Conservation (phyloP, 805 yeast species). For the Ogataea parapolymorpha region DNA sequence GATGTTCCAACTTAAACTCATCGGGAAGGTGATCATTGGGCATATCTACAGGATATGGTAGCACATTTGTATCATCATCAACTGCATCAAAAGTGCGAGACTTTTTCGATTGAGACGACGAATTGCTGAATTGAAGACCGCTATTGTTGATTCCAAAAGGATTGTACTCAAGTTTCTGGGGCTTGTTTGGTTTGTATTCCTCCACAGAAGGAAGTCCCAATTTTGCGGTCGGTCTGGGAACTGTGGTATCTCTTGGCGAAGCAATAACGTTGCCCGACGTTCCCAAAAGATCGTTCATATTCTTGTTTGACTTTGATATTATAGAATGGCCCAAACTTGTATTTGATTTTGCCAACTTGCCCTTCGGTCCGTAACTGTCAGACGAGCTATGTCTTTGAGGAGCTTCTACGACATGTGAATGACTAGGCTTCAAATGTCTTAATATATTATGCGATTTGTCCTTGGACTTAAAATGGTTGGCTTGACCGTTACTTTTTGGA, state of each 20-base stretch:
- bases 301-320: constrained; percentile 12
- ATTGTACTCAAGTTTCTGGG: constrained; percentile 51
- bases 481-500: background rate
- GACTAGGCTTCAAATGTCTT: constrained; percentile 11
- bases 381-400: background rate
- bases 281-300: constrained; percentile 22
- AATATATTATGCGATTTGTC: constrained; percentile 8
- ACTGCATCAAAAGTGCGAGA: constrained; percentile 21
- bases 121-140: constrained; percentile 11
- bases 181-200: constrained; percentile 20
- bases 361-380: background rate
- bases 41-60: constrained; percentile 64
- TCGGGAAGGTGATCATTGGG: constrained; percentile 68
- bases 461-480: constrained; percentile 3
- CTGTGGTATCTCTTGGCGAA: constrained; percentile 18
- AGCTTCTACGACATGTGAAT: constrained; percentile 1
- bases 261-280: constrained; percentile 24
- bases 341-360: constrained; percentile 8
- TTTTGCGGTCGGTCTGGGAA: constrained; percentile 14
- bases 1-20: constrained; percentile 49
- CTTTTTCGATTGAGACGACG: constrained; percentile 24
- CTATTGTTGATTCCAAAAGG: constrained; percentile 56
- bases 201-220: constrained; percentile 32
- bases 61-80: constrained; percentile 43
- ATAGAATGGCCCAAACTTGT: constrained; percentile 12